Conservation (phyloP, 2,329 filamentous ascomycete genomes). For the Alternaria rosae region DNA sequence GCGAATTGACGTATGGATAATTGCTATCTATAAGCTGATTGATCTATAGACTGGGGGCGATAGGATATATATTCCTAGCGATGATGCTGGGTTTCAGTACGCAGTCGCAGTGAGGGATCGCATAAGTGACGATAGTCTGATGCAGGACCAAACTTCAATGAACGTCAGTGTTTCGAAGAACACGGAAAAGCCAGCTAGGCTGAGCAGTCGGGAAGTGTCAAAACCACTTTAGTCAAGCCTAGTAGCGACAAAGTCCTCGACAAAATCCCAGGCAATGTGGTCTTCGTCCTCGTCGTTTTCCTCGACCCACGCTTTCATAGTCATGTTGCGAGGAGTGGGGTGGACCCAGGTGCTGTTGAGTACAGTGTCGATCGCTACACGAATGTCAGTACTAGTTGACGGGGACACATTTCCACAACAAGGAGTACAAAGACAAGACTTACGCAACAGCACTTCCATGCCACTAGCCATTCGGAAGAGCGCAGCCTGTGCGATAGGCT, state of each 20-base stretch:
- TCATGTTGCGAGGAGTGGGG: neutral
- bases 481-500: neutral
- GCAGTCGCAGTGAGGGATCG: too few species aligned
- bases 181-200: neutral
- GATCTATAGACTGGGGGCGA: neutral
- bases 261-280: neutral
- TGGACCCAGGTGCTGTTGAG: neutral
- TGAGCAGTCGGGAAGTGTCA: neutral
- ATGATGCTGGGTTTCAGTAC: neutral
- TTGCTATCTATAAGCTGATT: neutral
- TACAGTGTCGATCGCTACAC: neutral
- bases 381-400: neutral
- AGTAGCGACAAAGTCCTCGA: neutral
- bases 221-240: neutral
- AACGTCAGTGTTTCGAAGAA: neutral
- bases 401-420: neutral
- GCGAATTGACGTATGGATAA: neutral
- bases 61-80: neutral
- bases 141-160: neutral
- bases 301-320: neutral
- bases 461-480: neutral
- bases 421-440: neutral
- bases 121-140: neutral
- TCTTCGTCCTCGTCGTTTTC: neutral
- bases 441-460: neutral